Evolutionary conservation across 2,329 filamentous ascomycete species (phyloP).

Genomic region (Knufia petricola): DNA sequence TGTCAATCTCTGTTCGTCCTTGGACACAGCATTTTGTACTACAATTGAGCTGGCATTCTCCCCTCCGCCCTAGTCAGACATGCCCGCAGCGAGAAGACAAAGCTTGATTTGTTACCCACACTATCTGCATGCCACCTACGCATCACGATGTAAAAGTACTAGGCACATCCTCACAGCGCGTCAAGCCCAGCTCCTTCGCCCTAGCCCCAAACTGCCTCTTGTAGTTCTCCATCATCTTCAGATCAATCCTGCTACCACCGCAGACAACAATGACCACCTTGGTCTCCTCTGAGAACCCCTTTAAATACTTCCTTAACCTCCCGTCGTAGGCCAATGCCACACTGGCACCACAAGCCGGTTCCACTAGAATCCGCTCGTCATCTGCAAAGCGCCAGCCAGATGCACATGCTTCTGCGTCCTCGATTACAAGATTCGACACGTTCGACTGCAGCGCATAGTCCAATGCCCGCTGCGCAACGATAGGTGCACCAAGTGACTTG

Average conservation of each 20-base stretch:
- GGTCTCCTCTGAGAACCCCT: constrained; percentile 6
- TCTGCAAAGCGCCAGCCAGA: constrained; percentile 68
- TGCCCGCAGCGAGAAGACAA: no score
- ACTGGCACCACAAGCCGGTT: constrained; percentile 74
- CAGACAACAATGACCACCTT: constrained; percentile 12
- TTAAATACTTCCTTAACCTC: constrained; percentile 16
- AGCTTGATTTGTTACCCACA: not conserved
- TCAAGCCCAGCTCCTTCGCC: constrained; percentile 8
- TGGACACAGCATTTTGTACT: no score
- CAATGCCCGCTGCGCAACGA: constrained; percentile 59
- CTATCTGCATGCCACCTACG: not conserved
- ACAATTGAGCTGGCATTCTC: no score
- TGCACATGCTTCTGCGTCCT: constrained; percentile 68
- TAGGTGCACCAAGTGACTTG: constrained; percentile 59
- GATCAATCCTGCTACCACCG: constrained; percentile 9
- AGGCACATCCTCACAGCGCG: constrained; percentile 3
- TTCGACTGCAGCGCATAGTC: constrained; percentile 48
- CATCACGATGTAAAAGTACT: constrained; percentile 3
- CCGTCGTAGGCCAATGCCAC: constrained; percentile 36
- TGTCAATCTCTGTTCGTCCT: no score
- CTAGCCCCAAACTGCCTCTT: constrained; percentile 4
- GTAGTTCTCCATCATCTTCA: constrained; percentile 13
- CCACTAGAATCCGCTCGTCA: constrained; percentile 70
- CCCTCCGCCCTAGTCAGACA: no score
- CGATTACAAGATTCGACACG: constrained; percentile 53